phyloP scores from a whole-genome alignment of 768 basidiomycete species.

The Podaxis sp. region DNA sequence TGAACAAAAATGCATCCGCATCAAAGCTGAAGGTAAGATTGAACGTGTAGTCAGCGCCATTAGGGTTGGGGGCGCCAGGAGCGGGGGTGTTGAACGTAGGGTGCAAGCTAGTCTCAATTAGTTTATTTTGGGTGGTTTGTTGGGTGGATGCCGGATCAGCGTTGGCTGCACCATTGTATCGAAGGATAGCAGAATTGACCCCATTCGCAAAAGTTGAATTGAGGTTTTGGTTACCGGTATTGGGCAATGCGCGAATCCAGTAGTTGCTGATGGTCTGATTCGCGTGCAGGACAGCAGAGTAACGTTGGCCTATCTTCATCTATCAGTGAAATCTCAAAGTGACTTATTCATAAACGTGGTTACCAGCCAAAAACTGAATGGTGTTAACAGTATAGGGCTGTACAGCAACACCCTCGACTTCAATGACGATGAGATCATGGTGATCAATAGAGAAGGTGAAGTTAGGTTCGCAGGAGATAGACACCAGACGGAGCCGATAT shows the following conservation, averaged over 20 bases:
- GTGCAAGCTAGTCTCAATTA: constrained; percentile 38
- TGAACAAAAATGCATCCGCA: constrained; percentile 16
- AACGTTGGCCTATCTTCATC: constrained; percentile 36
- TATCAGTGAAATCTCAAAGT: not conserved
- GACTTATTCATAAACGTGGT: constrained; percentile 2
- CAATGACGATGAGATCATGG: constrained; percentile 40
- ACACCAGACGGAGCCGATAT: constrained; percentile 29
- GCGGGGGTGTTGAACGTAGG: constrained; percentile 27
- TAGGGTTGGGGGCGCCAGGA: constrained; percentile 36
- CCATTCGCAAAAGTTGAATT: constrained; percentile 27
- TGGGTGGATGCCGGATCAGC: constrained; percentile 35
- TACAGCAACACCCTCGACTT: constrained; percentile 31
- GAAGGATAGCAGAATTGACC: constrained; percentile 46
- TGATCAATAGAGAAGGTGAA: constrained; percentile 44
- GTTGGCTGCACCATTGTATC: constrained; percentile 36
- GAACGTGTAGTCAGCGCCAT: constrained; percentile 40
- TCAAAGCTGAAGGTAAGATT: constrained; percentile 27
- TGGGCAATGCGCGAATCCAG: constrained; percentile 31
- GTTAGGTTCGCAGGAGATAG: constrained; percentile 30
- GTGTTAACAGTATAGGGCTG: constrained; percentile 31
- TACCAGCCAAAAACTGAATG: constrained; percentile 17
- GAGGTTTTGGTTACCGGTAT: constrained; percentile 19
- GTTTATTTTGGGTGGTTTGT: constrained; percentile 20
- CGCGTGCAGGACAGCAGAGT: constrained; percentile 36
- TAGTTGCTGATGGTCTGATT: constrained; percentile 38